Evolutionary conservation across 345 rosid species (phyloP).

Genomic region (Anacardium occidentale): DNA sequence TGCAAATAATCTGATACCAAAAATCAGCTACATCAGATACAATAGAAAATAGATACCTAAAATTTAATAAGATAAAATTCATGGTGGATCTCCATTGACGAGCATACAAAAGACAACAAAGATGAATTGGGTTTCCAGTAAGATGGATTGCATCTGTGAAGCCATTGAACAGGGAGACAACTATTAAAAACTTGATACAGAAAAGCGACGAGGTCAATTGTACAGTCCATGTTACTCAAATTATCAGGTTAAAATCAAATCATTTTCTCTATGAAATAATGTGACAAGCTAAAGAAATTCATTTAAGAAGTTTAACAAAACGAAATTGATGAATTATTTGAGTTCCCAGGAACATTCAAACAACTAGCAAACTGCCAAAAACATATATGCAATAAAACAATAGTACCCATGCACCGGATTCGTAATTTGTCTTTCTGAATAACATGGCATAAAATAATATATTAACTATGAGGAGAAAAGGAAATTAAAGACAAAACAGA

Average conservation of each 20-base stretch:
- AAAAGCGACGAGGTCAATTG: not conserved
- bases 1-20: constrained; percentile 62
- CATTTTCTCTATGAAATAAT: not conserved
- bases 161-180: not conserved
- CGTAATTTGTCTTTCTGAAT: constrained; percentile 16
- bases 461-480: not conserved
- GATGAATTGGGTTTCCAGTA: not conserved
- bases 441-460: not conserved
- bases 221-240: too few species aligned
- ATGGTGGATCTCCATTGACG: not conserved
- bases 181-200: not conserved
- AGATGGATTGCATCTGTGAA: not conserved
- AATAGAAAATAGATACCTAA: not conserved
- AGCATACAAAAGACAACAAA: not conserved
- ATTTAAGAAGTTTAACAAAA: not conserved
- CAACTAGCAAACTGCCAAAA: not conserved
- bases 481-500: not conserved
- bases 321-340: not conserved
- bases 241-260: not conserved
- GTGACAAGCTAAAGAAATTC: not conserved
- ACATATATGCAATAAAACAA: not conserved
- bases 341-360: not conserved
- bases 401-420: not conserved
- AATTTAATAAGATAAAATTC: not conserved
- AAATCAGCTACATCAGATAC: not conserved